Evolutionary conservation across 2,329 filamentous ascomycete species (phyloP), one percentile per base, ranked within the genome.

Genomic region (Lachnellula suecica): DNA sequence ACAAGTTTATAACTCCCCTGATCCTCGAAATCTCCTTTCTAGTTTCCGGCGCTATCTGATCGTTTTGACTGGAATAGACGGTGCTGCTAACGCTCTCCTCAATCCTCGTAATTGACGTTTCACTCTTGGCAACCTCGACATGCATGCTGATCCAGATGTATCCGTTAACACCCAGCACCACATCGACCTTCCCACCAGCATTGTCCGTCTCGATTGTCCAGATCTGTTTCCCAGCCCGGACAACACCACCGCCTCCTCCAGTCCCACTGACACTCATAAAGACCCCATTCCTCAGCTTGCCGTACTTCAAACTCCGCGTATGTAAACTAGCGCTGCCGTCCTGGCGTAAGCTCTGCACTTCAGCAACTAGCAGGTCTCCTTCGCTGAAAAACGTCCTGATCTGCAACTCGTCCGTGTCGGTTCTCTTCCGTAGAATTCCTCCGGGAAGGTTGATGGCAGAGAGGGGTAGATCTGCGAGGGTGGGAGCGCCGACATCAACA

Each of bases 321-420:
- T 99, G 94, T 66, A 99, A 76, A 52, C 86, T 87, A 1, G 94
- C 92, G 1, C 84, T 87, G 52, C 92, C 93, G 71, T 97, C 93
- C 52, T 84, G 81, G 69, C 91, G 90, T 49, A 99, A 77, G 62
- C 84, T 83, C 78, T 99, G 94, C 49, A 99, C 94, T 74, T 99
- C 94, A 1, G 94, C 94, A 17, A 97, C 89, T 15, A 99, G 76
- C 47, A 99, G 74, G 69, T 99, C 94, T 11, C 94, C 94, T 72
- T 99, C 94, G 49, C 88, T 86, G 74, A 99, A 97, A 72, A 97
- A 99, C n/a, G 85, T 90, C 46, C 94, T 84, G 71, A 99, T 97
- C 72, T 97, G 94, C 64, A 99, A 79, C 75, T 97, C 94, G 71
- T 99, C 94, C 15, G 94, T 95, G 66, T 93, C 92, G 24, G 94